Evolutionary conservation across 129 eudicot genomes (phyloP).

Genomic region (Flaveria sonorensis): DNA sequence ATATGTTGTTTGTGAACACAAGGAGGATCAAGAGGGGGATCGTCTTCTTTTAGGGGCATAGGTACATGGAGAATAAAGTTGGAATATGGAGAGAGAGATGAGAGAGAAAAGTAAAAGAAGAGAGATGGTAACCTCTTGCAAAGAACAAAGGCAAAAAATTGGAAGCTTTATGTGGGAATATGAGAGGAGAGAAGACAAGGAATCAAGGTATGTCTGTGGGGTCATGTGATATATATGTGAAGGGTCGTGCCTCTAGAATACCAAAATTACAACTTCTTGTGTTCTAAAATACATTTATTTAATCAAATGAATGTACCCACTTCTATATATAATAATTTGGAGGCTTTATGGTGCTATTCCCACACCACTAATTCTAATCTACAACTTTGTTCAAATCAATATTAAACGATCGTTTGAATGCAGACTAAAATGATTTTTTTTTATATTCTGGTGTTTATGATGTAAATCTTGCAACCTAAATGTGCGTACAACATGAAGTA

Average conservation of each 20-base stretch:
- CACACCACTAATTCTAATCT: too few relatives aligned
- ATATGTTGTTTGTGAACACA: slow-evolving; percentile 67
- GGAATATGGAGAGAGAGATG: slow-evolving; percentile 47
- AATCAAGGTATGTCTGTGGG: slow-evolving; percentile 44
- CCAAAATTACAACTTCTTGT: not conserved
- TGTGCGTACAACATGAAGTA: too few relatives aligned
- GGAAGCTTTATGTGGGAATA: slow-evolving; percentile 32
- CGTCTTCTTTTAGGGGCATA: slow-evolving; percentile 64
- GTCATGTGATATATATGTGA: slow-evolving; percentile 18
- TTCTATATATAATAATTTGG: too few relatives aligned
- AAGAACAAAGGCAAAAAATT: slow-evolving; percentile 55
- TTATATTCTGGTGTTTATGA: too few relatives aligned
- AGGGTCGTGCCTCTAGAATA: slow-evolving; percentile 40
- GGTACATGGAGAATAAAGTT: slow-evolving; percentile 75
- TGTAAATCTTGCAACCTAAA: too few relatives aligned
- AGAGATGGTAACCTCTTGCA: slow-evolving; percentile 78
- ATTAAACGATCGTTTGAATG: too few relatives aligned
- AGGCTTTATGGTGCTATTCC: too few relatives aligned
- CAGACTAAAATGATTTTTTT: too few relatives aligned
- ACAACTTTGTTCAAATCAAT: too few relatives aligned
- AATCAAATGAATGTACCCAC: too few relatives aligned
- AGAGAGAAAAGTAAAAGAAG: slow-evolving; percentile 32
- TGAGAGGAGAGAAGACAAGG: slow-evolving; percentile 28
- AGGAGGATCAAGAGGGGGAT: slow-evolving; percentile 72
- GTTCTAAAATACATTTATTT: not conserved